Conservation (phyloP, 306 rosid genomes). For the Quercus rubra region DNA sequence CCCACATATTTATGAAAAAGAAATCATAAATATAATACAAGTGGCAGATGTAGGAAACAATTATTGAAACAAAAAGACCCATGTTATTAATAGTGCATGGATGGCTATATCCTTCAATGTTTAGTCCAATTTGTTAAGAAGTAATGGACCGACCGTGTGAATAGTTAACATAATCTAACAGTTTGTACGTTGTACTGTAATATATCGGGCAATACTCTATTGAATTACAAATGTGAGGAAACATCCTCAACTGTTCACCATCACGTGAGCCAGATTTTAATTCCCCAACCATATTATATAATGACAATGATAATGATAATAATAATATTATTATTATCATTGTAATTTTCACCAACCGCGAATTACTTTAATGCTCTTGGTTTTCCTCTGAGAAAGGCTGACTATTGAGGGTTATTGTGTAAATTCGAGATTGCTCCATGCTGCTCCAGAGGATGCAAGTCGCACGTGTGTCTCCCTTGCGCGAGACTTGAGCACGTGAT, state of each 20-base stretch:
- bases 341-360: not conserved
- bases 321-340: too few relatives aligned
- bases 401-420: not conserved
- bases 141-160: slow-evolving; percentile 17
- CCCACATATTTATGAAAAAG: too few relatives aligned
- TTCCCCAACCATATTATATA: slow-evolving; percentile 11
- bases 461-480: slow-evolving; percentile 52
- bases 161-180: not conserved
- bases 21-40: too few relatives aligned
- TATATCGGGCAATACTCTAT: too few relatives aligned
- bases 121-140: not conserved
- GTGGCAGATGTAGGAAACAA: too few relatives aligned
- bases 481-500: slow-evolving; percentile 41
- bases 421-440: slow-evolving; percentile 17
- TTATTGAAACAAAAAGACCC: too few relatives aligned
- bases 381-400: not conserved
- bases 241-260: slow-evolving; percentile 20
- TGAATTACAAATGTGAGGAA: slow-evolving; percentile 13
- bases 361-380: not conserved
- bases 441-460: slow-evolving; percentile 49
- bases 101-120: not conserved
- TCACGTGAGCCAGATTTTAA: slow-evolving; percentile 28
- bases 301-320: too few relatives aligned
- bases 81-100: too few relatives aligned
- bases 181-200: not conserved